Evolutionary conservation across 176 grass and related monocot genomes (phyloP), one percentile per base, ranked within the genome.

Genomic region (Hordeum vulgare): DNA sequence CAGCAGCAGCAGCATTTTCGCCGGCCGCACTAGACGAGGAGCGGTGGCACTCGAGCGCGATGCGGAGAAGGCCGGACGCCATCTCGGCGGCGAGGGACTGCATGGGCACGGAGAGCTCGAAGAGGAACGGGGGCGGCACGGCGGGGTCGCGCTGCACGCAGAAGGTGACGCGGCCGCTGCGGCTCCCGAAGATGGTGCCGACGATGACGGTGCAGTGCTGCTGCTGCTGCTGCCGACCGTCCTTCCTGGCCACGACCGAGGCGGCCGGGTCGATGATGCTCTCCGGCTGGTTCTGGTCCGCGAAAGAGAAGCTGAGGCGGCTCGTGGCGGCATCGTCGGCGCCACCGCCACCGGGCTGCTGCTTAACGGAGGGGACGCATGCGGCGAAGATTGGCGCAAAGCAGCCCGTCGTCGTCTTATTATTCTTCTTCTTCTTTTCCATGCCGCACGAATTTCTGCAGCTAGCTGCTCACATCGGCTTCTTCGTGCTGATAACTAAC

Each of bases 91-190:
- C 89, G 6, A 91, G 82, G 44, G 78, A 84, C 39, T 87, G 63
- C 76, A 84, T 91, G 12, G 76, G 70, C 25, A 91, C 82, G 77
- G 89, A 81, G 26, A 91, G 89, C 81, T 91, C 85, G 71, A 91
- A 91, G 77, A 91, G 89, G 77, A 91, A 91, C 31, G 89, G 89
- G 1, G 85, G 89, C 39, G 71, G 81, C 29, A 77, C 62, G 63
- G 89, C n/a, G 34, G 85, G 76, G 71, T 91, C 85, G 63, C 85
- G 89, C 85, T 91, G 89, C 76, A 91, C 89, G 81, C 89, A 91
- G 85, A 91, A 87, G 76, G 89, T 84, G 63, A 91, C 85, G 81
- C 42, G 34, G 4, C 81, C 85, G 3, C 71, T 12, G 41, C 89
- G 89, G 26, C 65, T 82, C 31, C 89, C 89, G 81, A 91, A 87